Conservation (phyloP, 139 green algal genomes). For the Eudorina sp. region DNA sequence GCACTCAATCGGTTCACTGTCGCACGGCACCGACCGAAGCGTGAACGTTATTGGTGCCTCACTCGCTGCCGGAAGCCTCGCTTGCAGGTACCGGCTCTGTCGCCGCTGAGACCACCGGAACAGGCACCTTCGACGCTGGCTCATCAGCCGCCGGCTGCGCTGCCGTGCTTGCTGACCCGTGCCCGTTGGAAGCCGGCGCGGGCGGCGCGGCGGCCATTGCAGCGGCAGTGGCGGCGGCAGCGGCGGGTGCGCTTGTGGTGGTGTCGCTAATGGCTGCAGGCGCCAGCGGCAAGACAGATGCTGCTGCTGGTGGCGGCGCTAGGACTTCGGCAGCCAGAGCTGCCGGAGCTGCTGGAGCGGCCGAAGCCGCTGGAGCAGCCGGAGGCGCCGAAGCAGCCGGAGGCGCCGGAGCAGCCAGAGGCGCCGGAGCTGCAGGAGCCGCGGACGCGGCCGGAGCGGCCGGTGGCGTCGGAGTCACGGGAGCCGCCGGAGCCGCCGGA, state of each 20-base stretch:
- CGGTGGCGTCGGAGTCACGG: too few relatives aligned
- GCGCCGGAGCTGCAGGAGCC: too few relatives aligned
- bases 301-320: neutral
- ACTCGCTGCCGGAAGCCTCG: too few relatives aligned
- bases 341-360: neutral
- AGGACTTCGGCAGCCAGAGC: neutral
- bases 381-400: too few relatives aligned
- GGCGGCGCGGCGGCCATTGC: neutral
- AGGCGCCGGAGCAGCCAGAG: too few relatives aligned
- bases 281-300: neutral
- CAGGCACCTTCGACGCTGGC: neutral
- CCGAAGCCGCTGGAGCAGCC: neutral
- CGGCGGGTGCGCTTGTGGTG: slow-evolving; percentile 3
- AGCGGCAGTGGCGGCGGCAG: neutral
- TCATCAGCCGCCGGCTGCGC: neutral
- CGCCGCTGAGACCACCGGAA: neutral
- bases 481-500: too few relatives aligned
- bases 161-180: neutral
- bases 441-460: too few relatives aligned
- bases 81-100: too few relatives aligned
- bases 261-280: slow-evolving; percentile 24
- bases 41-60: too few relatives aligned
- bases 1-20: too few relatives aligned
- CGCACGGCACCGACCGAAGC: too few relatives aligned
- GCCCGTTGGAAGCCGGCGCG: neutral